A percentile compares a stretch with the other conserved stretches of the same genome.
These are phyloP conservation scores for Arthrobotrys sinensis DNA, from an alignment of 2,329 filamentous ascomycete species.

Conservation along the genomic window DNA sequence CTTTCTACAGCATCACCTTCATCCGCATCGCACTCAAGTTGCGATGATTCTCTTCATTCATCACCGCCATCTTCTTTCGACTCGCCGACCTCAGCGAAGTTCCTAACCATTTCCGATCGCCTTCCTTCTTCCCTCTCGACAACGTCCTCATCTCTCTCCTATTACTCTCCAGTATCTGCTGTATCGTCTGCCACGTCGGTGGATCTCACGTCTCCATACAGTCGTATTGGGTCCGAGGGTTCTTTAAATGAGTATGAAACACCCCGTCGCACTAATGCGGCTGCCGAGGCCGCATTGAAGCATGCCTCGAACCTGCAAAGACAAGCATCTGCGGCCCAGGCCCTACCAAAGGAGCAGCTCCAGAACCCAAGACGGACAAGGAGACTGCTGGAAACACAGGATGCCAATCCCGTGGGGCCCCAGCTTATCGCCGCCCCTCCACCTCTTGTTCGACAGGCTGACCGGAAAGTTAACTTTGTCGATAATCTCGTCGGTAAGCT, in stretches of 20 bases:
- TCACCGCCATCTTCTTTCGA: constrained; percentile 58
- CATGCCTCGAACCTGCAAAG: constrained; percentile 46
- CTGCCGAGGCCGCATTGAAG: constrained; percentile 39
- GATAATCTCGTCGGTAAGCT: constrained; percentile 96
- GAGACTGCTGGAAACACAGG: constrained; percentile 61
- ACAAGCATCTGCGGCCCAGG: constrained; percentile 65
- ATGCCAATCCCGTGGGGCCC: constrained; percentile 71
- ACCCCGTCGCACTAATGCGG: constrained; percentile 21
- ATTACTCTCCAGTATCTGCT: constrained; percentile 35
- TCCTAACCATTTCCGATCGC: constrained; percentile 47
- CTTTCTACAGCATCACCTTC: constrained; percentile 34
- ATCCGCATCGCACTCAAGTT: constrained; percentile 34
- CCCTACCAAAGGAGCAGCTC: constrained; percentile 75
- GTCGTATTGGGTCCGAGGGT: constrained; percentile 16
- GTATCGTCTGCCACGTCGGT: constrained; percentile 49
- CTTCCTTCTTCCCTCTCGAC: constrained; percentile 35
- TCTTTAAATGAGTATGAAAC: constrained; percentile 37
- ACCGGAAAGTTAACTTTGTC: constrained; percentile 95
- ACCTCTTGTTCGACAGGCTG: constrained; percentile 84
- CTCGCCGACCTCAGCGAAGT: constrained; percentile 43
- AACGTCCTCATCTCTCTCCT: constrained; percentile 32
- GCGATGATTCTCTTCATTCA: constrained; percentile 31
- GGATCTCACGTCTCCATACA: constrained; percentile 37
- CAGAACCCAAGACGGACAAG: constrained; percentile 72
- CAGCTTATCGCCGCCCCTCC: constrained; percentile 73